Conservation (phyloP, 805 yeast species). For the Sugiyamaella americana region DNA sequence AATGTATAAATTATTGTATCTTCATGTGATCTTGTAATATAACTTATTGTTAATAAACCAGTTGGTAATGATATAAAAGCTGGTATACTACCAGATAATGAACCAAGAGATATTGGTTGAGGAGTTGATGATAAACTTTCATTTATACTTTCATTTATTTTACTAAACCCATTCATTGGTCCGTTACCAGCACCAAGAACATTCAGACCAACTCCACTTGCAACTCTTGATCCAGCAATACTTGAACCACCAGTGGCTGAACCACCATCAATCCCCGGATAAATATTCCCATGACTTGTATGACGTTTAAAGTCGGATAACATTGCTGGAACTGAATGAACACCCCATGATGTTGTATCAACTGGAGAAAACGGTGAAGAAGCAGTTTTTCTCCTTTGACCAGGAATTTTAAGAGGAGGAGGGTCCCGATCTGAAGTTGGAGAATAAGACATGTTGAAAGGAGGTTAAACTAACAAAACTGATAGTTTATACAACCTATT, state of each 20-base stretch:
- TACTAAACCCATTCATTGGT: neutral
- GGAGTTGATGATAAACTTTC: neutral
- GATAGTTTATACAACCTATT: no score
- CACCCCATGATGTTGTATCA: constrained; percentile 29
- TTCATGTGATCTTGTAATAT: constrained; percentile 6
- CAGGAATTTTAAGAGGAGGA: constrained; percentile 23
- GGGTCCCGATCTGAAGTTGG: constrained; percentile 1
- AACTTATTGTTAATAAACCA: constrained; percentile 24
- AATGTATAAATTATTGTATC: constrained; percentile 7
- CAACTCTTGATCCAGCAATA: neutral
- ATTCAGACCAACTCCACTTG: neutral
- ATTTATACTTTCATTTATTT: no score
- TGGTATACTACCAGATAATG: constrained; percentile 26
- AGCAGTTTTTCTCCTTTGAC: constrained; percentile 25
- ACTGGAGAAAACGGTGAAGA: constrained; percentile 9
- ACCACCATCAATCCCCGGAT: neutral
- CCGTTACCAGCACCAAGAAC: neutral
- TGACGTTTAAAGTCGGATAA: constrained; percentile 33
- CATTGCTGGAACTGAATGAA: constrained; percentile 32
- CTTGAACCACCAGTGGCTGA: neutral
- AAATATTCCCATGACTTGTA: constrained; percentile 27
- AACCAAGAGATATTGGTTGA: constrained; percentile 2
- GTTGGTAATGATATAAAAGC: constrained; percentile 30
- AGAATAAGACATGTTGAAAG: neutral
- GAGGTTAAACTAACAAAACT: no score